These are phyloP conservation scores for Talaromyces sp. DNA, from an alignment of 2,329 filamentous ascomycete genomes.

Conservation along the genomic window DNA sequence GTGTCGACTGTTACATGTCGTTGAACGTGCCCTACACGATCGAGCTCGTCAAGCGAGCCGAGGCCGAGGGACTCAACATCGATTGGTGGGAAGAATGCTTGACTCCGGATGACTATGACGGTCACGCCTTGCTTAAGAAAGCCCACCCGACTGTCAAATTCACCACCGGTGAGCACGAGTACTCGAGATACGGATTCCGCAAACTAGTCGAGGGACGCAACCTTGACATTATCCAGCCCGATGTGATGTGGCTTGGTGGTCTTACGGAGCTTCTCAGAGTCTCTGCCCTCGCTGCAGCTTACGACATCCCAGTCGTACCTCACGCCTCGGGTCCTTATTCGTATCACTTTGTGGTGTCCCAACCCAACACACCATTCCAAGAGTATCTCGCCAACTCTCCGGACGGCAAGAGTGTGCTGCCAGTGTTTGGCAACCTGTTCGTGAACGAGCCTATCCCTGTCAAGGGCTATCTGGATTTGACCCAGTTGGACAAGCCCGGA, in stretches of 20 bases:
- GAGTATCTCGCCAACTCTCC: conserved; percentile 93
- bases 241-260: conserved; percentile 96
- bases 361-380: conserved; percentile 90
- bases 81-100: conserved; percentile 98
- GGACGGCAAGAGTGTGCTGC: conserved; percentile 82
- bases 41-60: conserved; percentile 77
- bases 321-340: conserved; percentile 91
- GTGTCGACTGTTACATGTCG: conserved; percentile 97
- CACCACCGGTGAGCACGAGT: conserved; percentile 94
- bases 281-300: conserved; percentile 81
- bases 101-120: conserved; percentile 85
- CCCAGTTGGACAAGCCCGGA: conserved; percentile 79
- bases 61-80: conserved; percentile 76
- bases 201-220: conserved; percentile 90
- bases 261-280: conserved; percentile 89
- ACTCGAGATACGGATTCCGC: conserved; percentile 89
- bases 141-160: conserved; percentile 89
- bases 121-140: conserved; percentile 82
- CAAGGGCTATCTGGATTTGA: conserved; percentile 74
- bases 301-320: conserved; percentile 92
- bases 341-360: conserved; percentile 93
- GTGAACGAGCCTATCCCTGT: conserved; percentile 83
- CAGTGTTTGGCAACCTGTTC: conserved; percentile 90
- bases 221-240: conserved; percentile 89
- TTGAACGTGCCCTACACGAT: conserved; percentile 91